Evolutionary conservation across 805 yeast genomes (phyloP).

Genomic region (Saccharomyces mikatae): DNA sequence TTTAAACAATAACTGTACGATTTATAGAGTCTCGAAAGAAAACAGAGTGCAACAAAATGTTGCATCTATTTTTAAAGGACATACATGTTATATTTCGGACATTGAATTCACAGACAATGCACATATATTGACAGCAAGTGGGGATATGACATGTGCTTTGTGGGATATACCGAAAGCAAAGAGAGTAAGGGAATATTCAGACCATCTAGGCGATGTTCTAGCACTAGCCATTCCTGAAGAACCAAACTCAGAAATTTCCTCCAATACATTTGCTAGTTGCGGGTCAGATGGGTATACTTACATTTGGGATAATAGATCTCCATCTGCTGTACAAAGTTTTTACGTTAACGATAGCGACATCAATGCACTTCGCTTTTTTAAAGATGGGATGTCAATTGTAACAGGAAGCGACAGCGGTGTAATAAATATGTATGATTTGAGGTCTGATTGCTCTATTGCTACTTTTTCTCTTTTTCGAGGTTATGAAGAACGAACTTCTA

Average conservation of each 20-base stretch:
- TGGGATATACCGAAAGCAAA: slow-evolving; percentile 72
- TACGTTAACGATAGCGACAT: slow-evolving; percentile 57
- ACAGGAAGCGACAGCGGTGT: slow-evolving; percentile 77
- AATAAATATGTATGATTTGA: slow-evolving; percentile 60
- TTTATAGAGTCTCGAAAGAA: slow-evolving; percentile 43
- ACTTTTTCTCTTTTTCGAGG: slow-evolving; percentile 33
- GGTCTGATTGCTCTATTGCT: slow-evolving; percentile 66
- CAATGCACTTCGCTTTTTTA: slow-evolving; percentile 52
- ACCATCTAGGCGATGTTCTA: slow-evolving; percentile 68
- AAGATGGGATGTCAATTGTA: slow-evolving; percentile 61
- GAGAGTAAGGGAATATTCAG: slow-evolving; percentile 45
- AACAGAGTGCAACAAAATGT: slow-evolving; percentile 35
- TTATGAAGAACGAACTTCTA: slow-evolving; percentile 6
- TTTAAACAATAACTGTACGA: slow-evolving; percentile 66
- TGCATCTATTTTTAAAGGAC: slow-evolving; percentile 62
- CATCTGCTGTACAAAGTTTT: slow-evolving; percentile 42
- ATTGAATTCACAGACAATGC: slow-evolving; percentile 56
- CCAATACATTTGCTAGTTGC: slow-evolving; percentile 46
- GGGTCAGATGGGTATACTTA: slow-evolving; percentile 63
- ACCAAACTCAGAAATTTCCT: slow-evolving; percentile 13
- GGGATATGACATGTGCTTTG: slow-evolving; percentile 68
- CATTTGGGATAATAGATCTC: slow-evolving; percentile 57
- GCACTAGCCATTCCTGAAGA: slow-evolving; percentile 33
- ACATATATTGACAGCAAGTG: slow-evolving; percentile 60
- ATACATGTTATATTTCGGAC: slow-evolving; percentile 72